Conservation (phyloP, 2,329 filamentous ascomycete species). For the Fusarium guadeloupense region DNA sequence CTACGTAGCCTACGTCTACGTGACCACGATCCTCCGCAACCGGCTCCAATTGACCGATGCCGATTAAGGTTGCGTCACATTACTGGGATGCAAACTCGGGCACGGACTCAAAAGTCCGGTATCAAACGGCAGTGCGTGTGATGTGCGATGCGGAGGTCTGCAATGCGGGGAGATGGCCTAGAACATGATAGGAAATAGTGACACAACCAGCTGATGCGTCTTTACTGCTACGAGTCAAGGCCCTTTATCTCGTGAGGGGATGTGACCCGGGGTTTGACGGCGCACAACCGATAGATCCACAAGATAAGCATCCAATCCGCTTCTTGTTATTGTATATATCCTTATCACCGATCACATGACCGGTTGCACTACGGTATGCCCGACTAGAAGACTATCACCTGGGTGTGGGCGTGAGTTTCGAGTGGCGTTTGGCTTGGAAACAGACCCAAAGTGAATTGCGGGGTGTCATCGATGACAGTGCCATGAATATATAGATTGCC, state of each 20-base stretch:
- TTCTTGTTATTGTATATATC: neutral
- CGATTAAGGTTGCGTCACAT: constrained; percentile 30
- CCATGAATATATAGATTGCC: constrained; percentile 14
- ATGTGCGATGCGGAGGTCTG: constrained; percentile 26
- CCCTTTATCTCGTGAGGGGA: constrained; percentile 17
- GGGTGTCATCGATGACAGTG: neutral
- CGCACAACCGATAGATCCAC: constrained; percentile 25
- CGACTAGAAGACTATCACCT: constrained; percentile 15
- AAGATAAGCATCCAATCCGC: constrained; percentile 10
- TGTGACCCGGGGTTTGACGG: constrained; percentile 24
- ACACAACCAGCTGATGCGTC: constrained; percentile 30
- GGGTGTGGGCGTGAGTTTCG: neutral
- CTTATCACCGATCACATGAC: constrained; percentile 37
- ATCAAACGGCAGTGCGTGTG: neutral
- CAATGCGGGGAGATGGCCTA: constrained; percentile 27
- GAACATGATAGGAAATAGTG: constrained; percentile 31
- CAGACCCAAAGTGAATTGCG: neutral
- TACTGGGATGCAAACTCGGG: constrained; percentile 12
- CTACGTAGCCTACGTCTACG: no score
- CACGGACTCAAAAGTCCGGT: constrained; percentile 29
- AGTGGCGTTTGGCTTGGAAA: constrained; percentile 14
- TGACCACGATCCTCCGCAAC: constrained; percentile 4
- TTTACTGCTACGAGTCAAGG: neutral
- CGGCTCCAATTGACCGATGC: constrained; percentile 22
- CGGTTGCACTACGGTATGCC: constrained; percentile 8